Evolutionary conservation across 441 rosid species (phyloP).

Genomic region (Macaranga tanarius): DNA sequence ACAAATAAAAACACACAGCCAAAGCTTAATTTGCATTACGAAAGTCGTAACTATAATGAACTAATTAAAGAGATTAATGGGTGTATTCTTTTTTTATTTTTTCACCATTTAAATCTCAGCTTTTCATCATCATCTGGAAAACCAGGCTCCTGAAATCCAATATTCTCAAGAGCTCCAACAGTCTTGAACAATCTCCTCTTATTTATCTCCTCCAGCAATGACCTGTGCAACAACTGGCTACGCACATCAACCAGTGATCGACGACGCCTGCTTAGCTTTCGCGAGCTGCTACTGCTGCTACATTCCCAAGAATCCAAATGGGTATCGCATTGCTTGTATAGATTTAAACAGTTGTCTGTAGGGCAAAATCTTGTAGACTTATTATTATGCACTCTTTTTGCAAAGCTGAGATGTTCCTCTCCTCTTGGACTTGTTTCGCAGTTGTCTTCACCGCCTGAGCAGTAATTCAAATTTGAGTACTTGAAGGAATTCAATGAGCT

Average conservation of each 20-base stretch:
- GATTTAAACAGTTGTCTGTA: conserved; percentile 16
- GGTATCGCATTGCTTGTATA: not conserved
- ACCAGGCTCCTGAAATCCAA: conserved; percentile 49
- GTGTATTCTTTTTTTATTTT: not conserved
- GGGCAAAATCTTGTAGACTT: conserved; percentile 47
- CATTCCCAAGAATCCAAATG: conserved; percentile 21
- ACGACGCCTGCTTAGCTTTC: conserved; percentile 39
- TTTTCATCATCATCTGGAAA: conserved; percentile 33
- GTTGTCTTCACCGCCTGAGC: conserved; percentile 41
- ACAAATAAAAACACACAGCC: not conserved
- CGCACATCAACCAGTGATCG: conserved; percentile 61
- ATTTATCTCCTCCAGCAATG: conserved; percentile 65
- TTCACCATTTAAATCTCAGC: conserved; percentile 23
- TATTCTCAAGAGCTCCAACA: conserved; percentile 55
- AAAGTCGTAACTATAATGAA: not conserved
- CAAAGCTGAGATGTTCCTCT: conserved; percentile 25
- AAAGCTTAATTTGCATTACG: not conserved
- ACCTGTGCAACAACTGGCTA: conserved; percentile 65
- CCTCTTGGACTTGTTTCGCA: conserved; percentile 21
- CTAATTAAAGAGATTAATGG: conserved; percentile 1
- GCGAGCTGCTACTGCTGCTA: conserved; percentile 15
- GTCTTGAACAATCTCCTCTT: conserved; percentile 65
- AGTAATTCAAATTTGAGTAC: conserved; percentile 43
- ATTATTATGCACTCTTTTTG: conserved; percentile 7
- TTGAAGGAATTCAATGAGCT: conserved; percentile 45